phyloP scores from a whole-genome alignment of 768 basidiomycete species.

The Hypholoma fasciculare region DNA sequence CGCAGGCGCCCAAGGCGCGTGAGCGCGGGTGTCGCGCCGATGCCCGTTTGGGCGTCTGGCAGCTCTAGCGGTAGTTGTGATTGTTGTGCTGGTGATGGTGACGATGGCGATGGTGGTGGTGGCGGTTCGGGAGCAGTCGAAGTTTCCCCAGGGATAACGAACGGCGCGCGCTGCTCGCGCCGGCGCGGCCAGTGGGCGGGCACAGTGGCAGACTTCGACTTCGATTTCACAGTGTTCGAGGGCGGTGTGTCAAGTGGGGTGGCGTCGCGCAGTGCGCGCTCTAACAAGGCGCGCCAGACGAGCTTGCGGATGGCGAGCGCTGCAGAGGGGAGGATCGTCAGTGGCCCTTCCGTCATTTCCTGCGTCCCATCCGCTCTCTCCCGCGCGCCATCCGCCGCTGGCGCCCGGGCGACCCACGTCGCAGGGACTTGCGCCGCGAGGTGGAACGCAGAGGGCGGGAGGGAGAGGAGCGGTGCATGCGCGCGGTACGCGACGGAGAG shows the following conservation, averaged over 20 bases:
- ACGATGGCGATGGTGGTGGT: too few species aligned
- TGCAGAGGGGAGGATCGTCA: constrained; percentile 26
- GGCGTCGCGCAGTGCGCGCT: constrained; percentile 13
- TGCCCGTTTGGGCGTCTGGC: constrained; percentile 15
- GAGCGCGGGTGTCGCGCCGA: constrained; percentile 41
- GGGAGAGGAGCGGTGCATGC: constrained; percentile 32
- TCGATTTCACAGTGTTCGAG: not conserved
- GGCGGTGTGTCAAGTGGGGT: not conserved
- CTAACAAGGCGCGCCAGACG: constrained; percentile 67
- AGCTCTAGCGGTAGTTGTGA: not conserved
- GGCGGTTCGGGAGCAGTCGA: not conserved
- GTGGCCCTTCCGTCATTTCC: constrained; percentile 10
- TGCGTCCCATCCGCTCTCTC: too few species aligned
- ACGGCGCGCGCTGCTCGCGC: constrained; percentile 4
- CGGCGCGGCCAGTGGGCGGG: constrained; percentile 24
- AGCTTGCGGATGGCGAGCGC: constrained; percentile 65
- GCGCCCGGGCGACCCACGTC: constrained; percentile 46
- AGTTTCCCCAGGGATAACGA: not conserved
- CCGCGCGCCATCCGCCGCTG: not conserved
- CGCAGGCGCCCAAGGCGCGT: constrained; percentile 53
- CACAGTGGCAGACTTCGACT: constrained; percentile 16
- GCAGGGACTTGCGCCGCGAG: constrained; percentile 72
- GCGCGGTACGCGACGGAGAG: constrained; percentile 36
- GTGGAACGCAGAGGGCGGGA: constrained; percentile 58
- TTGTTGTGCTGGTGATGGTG: not conserved